phyloP scores from a whole-genome alignment of 2,329 filamentous ascomycete species.

The Pestalotiopsis sp. region DNA sequence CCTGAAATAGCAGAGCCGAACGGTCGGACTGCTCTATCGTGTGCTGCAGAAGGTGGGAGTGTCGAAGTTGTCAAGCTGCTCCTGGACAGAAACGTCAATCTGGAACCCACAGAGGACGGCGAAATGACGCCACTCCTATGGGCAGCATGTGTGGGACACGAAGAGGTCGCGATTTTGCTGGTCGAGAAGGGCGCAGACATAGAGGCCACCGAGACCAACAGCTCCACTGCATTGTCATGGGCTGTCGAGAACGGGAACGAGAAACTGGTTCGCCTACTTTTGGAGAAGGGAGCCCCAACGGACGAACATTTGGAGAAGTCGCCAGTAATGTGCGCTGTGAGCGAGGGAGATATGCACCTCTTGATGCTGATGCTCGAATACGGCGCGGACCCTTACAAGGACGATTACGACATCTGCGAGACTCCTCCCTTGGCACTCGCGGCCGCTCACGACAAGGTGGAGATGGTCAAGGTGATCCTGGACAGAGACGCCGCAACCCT shows the following conservation, averaged over 20 bases:
- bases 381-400: neutral
- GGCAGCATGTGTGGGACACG: neutral
- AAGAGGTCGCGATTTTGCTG: neutral
- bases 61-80: neutral
- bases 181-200: neutral
- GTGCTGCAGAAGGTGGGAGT: neutral
- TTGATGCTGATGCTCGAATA: neutral
- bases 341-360: neutral
- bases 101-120: neutral
- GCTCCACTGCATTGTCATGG: neutral
- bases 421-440: neutral
- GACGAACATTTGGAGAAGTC: neutral
- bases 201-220: neutral
- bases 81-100: neutral
- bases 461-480: neutral
- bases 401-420: neutral
- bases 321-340: neutral
- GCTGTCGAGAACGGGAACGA: neutral
- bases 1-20: accelerated
- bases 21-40: neutral
- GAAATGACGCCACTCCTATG: neutral
- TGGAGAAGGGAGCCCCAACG: neutral
- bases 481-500: neutral
- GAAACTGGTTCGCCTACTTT: neutral
- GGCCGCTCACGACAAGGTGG: neutral